phyloP scores from a whole-genome alignment of 768 basidiomycete genomes.

The Phylloporus sp. region DNA sequence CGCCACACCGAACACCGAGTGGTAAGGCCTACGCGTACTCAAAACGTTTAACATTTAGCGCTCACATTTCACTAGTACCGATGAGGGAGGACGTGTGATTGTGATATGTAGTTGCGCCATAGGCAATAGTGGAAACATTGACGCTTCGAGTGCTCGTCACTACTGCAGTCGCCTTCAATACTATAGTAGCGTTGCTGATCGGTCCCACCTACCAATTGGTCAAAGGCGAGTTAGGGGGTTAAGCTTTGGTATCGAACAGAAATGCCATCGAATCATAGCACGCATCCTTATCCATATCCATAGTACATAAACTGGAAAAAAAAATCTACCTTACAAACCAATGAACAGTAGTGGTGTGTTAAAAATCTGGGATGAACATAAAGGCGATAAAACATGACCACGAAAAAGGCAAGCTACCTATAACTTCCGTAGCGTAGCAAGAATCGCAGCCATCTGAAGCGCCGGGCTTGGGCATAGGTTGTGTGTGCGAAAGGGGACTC shows the following conservation, averaged over 20 bases:
- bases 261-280: background rate
- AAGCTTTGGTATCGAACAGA: background rate
- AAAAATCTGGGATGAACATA: slow-evolving; percentile 19
- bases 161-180: too few species aligned
- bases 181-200: too few species aligned
- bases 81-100: background rate
- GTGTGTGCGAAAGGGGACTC: slow-evolving; percentile 2
- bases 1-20: too few species aligned
- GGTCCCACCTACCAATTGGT: slow-evolving; percentile 3
- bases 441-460: slow-evolving; percentile 3
- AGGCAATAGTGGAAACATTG: background rate
- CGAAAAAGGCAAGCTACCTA: slow-evolving; percentile 20
- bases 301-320: slow-evolving; percentile 9
- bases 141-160: too few species aligned
- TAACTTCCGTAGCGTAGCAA: slow-evolving; percentile 7
- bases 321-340: slow-evolving; percentile 9
- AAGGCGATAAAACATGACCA: slow-evolving; percentile 28
- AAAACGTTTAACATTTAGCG: background rate
- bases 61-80: slow-evolving; percentile 4
- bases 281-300: slow-evolving; percentile 2
- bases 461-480: background rate
- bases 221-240: background rate
- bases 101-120: background rate
- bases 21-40: background rate
- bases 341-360: slow-evolving; percentile 16